Base-by-base conservation (phyloP, 2,329 filamentous ascomycete species). In the Diaporthe nobilis region DNA sequence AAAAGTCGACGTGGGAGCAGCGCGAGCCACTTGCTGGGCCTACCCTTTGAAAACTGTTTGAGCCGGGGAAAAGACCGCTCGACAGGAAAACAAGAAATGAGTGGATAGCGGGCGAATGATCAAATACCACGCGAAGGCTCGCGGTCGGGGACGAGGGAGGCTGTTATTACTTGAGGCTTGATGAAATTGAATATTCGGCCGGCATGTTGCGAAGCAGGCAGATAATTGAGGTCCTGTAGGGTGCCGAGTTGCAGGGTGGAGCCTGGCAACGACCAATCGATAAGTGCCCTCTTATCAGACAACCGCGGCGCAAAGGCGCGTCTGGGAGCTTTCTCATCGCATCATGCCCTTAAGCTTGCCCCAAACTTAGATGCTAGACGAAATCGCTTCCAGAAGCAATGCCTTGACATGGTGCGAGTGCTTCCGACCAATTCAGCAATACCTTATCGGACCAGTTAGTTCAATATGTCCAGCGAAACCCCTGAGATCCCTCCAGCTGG, bases 391-490 rank as follows among this genome's bases (percentile, higher is more conserved):
- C 31, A 42, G 28, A 39, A 20, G 65, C 65, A 39, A 70, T 70
- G 47, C n/a, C 65, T 70, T 70, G 49, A 28, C n/a, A 42, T 70
- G 65, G n/a, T n/a, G 49, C 34, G 22, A 12, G 20, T 39, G 31
- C 49, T 51, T 42, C 4, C 39, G 28, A 22, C 20, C 60, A 49
- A 9, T 25, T 53, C 25, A 25, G 20, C 34, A 22, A 13, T 20
- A 55, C 37, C 15, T 55, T 25, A 39, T 53, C n/a, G 8, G 47
- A 13, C 15, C 31, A 13, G 20, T 20, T 9, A 55, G 9, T 44
- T 72, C 72, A 53, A 15, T 0, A 77, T 77, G 75, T 77, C 75
- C 8, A 72, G 61, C 39, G 75, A 75, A 15, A 68, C 51, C 53
- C 67, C 75, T 37, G 77, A 77, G n/a, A 37, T 57, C 37, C 63